Base-by-base conservation (phyloP, 345 rosid genomes). In the Eutrema yunnanense region DNA sequence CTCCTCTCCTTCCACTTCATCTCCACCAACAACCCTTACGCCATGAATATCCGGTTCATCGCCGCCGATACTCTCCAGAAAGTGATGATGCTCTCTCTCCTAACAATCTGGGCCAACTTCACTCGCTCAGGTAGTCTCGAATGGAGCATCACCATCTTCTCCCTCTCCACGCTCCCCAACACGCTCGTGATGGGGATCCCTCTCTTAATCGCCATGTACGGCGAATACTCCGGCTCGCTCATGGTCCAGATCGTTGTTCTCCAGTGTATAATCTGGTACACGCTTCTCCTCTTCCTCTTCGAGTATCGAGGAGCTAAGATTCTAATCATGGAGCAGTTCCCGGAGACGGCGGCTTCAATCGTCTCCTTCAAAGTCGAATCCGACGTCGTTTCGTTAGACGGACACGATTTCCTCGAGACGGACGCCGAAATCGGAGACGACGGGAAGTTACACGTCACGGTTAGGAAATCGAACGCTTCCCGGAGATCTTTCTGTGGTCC, bases 131-230 rank as follows among this genome's bases (percentile, higher is more conserved):
- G 98, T 1, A 84, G 80, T 59, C 78, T 91, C 2, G 98, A 94
- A 41, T 94, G 98, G 98, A 85, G 86, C 80, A 94, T 94, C 41
- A 94, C 98, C 2, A 81, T 89, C 32, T 94, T 94, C 68, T 94
- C 98, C 0, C 82, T 94, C 7, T 94, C 98, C 2, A 86, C 98
- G 9, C 83, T 94, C 0, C 98, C 98, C 1, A 91, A 94, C 79
- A 94, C 97, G 19, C 88, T 94, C 7, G 96, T 94, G 26, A 94
- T 91, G 97, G 98, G 98, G 1, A 94, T 94, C 60, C 98, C 98
- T 26, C 72, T 94, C 9, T 84, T 94, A 4, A 86, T 81, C 78
- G 98, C 97, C 58, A 94, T 94, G 98, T 94, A 94, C 73, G 95
- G 90, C 13, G 63, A 71, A 1, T 82, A 73, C 30, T 82, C 96